Evolutionary conservation across 1,284 basidiomycete species (phyloP), one percentile per base, ranked within the genome.

Genomic region (Grifola frondosa): DNA sequence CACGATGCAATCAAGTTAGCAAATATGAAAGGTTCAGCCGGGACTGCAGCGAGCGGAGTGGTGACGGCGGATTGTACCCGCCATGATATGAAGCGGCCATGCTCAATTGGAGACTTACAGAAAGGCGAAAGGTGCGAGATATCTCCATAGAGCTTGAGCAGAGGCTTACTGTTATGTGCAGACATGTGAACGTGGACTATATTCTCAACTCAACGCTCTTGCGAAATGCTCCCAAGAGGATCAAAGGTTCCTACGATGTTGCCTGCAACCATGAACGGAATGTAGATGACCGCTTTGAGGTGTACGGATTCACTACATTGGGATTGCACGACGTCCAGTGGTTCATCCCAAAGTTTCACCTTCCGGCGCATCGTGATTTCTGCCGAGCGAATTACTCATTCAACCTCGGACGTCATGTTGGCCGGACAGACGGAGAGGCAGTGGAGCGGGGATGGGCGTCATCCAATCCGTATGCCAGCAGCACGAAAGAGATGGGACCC

Each of bases 91-190:
- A 48, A 54, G 32, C 46, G 44, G 0, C 50, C 53, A 5, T 57
- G 51, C 26, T 54, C 52, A 0, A 40, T 59, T 5, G 58, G 54
- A 7, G 57, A 62, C 44, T 36, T 61, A 5, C 58, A 61, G 35
- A 46, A 49, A 20, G 59, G 60, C 2, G 60, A 62, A 38, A 16
- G 54, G 60, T 60, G 29, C 3, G 52, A 50, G 7, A 4, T 33
- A 15, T 21, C 15, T 12, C 11, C 6, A 23, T 21, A n/a, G 4
- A 30, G 16, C n/a, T n/a, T n/a, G n/a, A n/a, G n/a, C n/a, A n/a
- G n/a, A n/a, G n/a, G n/a, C n/a, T n/a, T n/a, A n/a, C n/a, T n/a
- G n/a, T n/a, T 21, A 5, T 25, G n/a, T 21, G 5, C 22, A 52
- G 50, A 12, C 43, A 41, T 23, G 30, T 39, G 17, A 52, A 52